Evolutionary conservation across 192 early-diverging fungal species (phyloP), one percentile per base, ranked within the genome.

Genomic region (Rhizophagus sp.): DNA sequence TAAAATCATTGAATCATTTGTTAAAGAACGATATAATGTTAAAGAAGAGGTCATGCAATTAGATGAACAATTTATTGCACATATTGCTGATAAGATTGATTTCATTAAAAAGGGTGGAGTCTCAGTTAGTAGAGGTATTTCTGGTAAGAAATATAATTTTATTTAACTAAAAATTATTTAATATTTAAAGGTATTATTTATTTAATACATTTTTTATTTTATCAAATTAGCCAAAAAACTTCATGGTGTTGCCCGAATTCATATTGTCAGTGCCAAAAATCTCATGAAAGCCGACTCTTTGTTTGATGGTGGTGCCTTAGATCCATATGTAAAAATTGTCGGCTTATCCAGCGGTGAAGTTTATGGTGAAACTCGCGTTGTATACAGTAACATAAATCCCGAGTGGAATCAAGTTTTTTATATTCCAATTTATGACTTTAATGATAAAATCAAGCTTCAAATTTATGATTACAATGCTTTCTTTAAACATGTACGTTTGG

Each of bases 381-480:
- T 95, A 79, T 89, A 93, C 30, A 94, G 94, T 75, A 92, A 92
- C 27, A 79, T 97, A 47, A 91, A 95, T 66, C 98, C 98, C 0
- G 88, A 90, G 24, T 99, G 97, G 96, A 91, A 97, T 82, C 95
- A 97, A 86, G 92, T 91, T 22, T 90, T 95, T 52, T 97, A 95
- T 78, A 89, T 95, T n/a, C 92, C 95, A 24, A 88, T 94, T 73
- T 94, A 94, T 80, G 90, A 91, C 10, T 76, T 89, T 13, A 82
- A 83, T 64, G 93, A 98, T 75, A 82, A 86, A 44, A 66, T 96
- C 62, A 81, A 84, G 17, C 81, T 97, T 15, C 90, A 92, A 76
- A 87, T 94, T 27, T 92, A 89, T 86, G 95, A 98, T 80, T 96
- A 86, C 85, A 96, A 97, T 83, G 90, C 93, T 52, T 80, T 94